Base-by-base conservation (phyloP, 2,329 filamentous ascomycete species). In the Ambrosiella xylebori region DNA sequence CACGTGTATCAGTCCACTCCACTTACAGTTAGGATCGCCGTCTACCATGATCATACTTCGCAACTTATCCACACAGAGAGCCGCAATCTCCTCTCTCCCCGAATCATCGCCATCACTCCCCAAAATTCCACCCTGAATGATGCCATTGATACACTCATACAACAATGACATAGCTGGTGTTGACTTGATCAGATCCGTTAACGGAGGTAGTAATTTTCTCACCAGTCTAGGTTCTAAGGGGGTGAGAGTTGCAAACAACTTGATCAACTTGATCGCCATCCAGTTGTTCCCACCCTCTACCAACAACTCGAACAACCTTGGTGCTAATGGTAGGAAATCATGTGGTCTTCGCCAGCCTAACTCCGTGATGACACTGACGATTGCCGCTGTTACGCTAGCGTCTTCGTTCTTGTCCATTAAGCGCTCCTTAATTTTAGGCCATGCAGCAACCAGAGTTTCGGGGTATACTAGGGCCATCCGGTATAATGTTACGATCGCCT, bases 261-360 rank as follows among this genome's bases (percentile, higher is more conserved):
- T 98, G 69, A 98, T 97, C 62, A 98, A 81, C 69, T 98, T 98
- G 68, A 98, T 98, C 60, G 90, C 90, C 91, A 98, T 97, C 93
- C 93, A 98, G 70, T 98, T 98, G 70, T 98, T 97, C 41, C 86
- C 86, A 58, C 89, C 85, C 61, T 94, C 86, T 11, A 96, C 90
- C 35, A 98, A 74, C 15, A 98, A 76, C 67, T 96, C 90, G 65
- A 97, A 98, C 35, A 98, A 71, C 60, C 93, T 79, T 7, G 93
- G 93, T 0, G 93, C 93, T 37, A 98, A 75, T 12, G 93, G 88
- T 37, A 98, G 74, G 65, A 97, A 97, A 69, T 98, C 93, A 64
- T 91, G 85, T 3, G 93, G 93, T 64, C 93, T 79, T 64, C 93
- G 81, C 88, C 91, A 96, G 5, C 91, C 91, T 44, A 98, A 74